phyloP scores from a whole-genome alignment of 208 protist genomes.

The Acanthamoeba healyi region DNA sequence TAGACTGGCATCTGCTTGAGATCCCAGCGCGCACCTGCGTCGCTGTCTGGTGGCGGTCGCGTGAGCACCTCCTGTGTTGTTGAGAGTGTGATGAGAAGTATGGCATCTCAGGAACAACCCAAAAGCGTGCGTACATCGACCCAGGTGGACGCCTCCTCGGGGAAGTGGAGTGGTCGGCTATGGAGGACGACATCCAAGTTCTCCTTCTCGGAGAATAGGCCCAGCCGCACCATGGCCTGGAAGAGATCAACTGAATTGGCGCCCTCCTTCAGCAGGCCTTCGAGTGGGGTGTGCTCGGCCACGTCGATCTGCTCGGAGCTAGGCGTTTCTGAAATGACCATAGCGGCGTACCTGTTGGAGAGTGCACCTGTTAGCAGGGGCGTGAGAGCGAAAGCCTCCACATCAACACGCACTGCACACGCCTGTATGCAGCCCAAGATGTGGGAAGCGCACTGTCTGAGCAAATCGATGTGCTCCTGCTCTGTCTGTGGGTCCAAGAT shows the following conservation, averaged over 20 bases:
- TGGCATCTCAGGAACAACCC: background rate
- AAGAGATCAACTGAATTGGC: background rate
- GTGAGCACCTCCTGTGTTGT: background rate
- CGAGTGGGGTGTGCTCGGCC: background rate
- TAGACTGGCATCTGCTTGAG: background rate
- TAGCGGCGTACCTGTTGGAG: conserved; percentile 14
- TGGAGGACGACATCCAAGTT: conserved; percentile 25
- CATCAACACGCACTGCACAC: too few relatives aligned
- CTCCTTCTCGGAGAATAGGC: background rate
- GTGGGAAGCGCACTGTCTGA: too few relatives aligned
- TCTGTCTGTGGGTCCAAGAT: background rate
- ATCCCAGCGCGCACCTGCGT: background rate
- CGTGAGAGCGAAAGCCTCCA: too few relatives aligned
- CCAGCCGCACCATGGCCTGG: background rate
- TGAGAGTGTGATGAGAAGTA: background rate
- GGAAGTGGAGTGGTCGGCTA: background rate
- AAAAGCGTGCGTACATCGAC: background rate
- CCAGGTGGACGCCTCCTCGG: background rate
- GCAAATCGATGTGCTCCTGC: background rate
- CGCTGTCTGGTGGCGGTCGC: background rate
- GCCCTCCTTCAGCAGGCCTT: background rate
- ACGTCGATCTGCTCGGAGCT: background rate
- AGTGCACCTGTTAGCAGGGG: too few relatives aligned
- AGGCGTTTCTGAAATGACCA: background rate
- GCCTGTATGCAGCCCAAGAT: too few relatives aligned